These are phyloP conservation scores for Daedaleopsis nitida DNA, from an alignment of 768 basidiomycete species.

Conservation along the genomic window DNA sequence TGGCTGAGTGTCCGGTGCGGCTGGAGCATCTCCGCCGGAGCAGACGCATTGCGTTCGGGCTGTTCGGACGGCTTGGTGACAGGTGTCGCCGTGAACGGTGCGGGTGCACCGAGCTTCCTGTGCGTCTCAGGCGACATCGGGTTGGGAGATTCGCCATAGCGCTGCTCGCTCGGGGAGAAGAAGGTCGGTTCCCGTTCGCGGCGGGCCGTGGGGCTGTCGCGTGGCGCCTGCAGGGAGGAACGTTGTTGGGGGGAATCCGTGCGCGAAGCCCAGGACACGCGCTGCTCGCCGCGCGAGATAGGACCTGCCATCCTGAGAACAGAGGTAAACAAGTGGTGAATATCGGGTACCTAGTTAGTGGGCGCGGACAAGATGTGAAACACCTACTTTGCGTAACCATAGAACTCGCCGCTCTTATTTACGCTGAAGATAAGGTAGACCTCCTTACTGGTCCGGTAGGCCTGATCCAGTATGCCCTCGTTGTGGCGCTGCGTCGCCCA, in stretches of 20 bases:
- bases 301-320: conserved; percentile 69
- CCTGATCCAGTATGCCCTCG: conserved; percentile 88
- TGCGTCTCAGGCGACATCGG: conserved; percentile 21
- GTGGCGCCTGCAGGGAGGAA: conserved; percentile 22
- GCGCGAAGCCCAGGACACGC: conserved; percentile 60
- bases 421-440: conserved; percentile 91
- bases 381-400: conserved; percentile 81
- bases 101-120: conserved; percentile 23
- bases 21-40: conserved; percentile 54
- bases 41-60: conserved; percentile 34
- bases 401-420: conserved; percentile 94
- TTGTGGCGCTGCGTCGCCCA: conserved; percentile 97
- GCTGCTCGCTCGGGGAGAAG: conserved; percentile 42
- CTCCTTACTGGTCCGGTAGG: conserved; percentile 86
- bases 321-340: neutral
- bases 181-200: conserved; percentile 15
- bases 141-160: conserved; percentile 48
- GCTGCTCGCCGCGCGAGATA: conserved; percentile 51
- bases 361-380: neutral
- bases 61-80: neutral
- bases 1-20: conserved; percentile 36
- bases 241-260: conserved; percentile 33
- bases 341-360: neutral
- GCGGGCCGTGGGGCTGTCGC: conserved; percentile 18
- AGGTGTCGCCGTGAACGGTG: conserved; percentile 12